Conservation (phyloP, 495 filamentous ascomycete genomes). For the Aspergillus asperescens region DNA sequence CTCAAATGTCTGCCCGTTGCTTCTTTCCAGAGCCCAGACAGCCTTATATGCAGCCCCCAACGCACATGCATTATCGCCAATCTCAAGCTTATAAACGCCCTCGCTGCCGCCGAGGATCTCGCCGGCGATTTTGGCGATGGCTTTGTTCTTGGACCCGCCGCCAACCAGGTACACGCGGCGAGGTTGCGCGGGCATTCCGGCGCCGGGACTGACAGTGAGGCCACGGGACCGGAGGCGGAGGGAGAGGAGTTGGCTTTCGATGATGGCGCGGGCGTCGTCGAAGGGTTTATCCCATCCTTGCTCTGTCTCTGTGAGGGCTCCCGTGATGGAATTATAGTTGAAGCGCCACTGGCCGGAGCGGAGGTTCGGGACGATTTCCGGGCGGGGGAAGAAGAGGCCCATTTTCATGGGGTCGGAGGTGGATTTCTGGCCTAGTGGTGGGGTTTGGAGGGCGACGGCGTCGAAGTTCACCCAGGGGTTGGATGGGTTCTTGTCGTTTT, state of each 20-base stretch:
- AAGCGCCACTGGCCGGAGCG: constrained; percentile 78
- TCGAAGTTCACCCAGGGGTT: constrained; percentile 78
- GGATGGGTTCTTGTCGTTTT: constrained; percentile 26
- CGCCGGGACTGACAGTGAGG: constrained; percentile 56
- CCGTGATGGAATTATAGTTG: constrained; percentile 48
- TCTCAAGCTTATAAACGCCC: constrained; percentile 85
- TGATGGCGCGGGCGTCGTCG: constrained; percentile 76
- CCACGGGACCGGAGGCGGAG: constrained; percentile 76
- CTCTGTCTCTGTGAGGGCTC: constrained; percentile 41
- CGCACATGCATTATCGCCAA: constrained; percentile 94
- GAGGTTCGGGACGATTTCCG: constrained; percentile 93
- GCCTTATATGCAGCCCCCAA: constrained; percentile 96
- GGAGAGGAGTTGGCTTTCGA: constrained; percentile 91
- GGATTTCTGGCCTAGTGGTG: constrained; percentile 56
- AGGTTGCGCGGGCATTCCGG: constrained; percentile 70
- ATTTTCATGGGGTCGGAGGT: constrained; percentile 62
- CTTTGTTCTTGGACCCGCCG: constrained; percentile 79
- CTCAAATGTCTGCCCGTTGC: constrained; percentile 71
- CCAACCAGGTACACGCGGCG: constrained; percentile 89
- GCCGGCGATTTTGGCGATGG: constrained; percentile 74
- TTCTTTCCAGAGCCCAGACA: constrained; percentile 78
- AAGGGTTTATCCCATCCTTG: constrained; percentile 48
- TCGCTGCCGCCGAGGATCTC: constrained; percentile 84
- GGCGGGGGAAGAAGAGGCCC: constrained; percentile 88
- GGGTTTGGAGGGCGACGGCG: constrained; percentile 53